Evolutionary conservation across 2,329 filamentous ascomycete species (phyloP).

Genomic region (Colletotrichum tanaceti): DNA sequence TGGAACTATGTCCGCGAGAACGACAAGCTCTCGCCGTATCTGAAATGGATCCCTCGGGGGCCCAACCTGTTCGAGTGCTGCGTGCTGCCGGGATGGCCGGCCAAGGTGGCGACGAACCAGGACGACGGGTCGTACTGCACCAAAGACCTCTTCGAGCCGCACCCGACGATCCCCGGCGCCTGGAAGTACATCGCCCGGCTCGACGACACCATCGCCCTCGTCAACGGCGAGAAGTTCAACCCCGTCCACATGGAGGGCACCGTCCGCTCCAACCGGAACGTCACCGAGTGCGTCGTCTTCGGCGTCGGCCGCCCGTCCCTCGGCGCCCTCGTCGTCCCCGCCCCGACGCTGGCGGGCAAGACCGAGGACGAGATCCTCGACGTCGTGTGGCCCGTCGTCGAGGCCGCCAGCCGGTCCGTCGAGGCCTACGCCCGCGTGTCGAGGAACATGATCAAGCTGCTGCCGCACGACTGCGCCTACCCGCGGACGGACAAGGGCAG

Average conservation of each 20-base stretch:
- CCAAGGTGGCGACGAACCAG: constrained; percentile 66
- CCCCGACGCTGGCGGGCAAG: constrained; percentile 37
- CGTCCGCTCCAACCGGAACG: constrained; percentile 56
- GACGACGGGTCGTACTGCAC: constrained; percentile 71
- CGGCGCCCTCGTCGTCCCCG: constrained; percentile 66
- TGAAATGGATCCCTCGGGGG: constrained; percentile 49
- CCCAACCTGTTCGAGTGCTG: constrained; percentile 52
- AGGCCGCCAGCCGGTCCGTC: constrained; percentile 47
- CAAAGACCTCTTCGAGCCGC: constrained; percentile 70
- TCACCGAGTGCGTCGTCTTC: constrained; percentile 70
- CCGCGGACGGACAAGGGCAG: constrained; percentile 51
- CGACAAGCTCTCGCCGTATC: constrained; percentile 53
- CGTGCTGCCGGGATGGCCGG: constrained; percentile 52
- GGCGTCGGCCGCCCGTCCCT: constrained; percentile 67
- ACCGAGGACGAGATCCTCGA: constrained; percentile 46
- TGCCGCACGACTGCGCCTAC: constrained; percentile 56
- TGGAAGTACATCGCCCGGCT: constrained; percentile 73
- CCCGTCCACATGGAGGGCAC: constrained; percentile 69
- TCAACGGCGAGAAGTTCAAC: constrained; percentile 77
- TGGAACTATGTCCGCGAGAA: constrained; percentile 71
- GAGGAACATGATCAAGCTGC: constrained; percentile 61
- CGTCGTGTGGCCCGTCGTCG: constrained; percentile 50
- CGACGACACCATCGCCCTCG: constrained; percentile 70
- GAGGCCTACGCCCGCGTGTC: constrained; percentile 55
- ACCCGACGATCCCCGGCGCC: constrained; percentile 61